phyloP scores from a whole-genome alignment of 129 eudicot genomes.

The Flaveria sonorensis region DNA sequence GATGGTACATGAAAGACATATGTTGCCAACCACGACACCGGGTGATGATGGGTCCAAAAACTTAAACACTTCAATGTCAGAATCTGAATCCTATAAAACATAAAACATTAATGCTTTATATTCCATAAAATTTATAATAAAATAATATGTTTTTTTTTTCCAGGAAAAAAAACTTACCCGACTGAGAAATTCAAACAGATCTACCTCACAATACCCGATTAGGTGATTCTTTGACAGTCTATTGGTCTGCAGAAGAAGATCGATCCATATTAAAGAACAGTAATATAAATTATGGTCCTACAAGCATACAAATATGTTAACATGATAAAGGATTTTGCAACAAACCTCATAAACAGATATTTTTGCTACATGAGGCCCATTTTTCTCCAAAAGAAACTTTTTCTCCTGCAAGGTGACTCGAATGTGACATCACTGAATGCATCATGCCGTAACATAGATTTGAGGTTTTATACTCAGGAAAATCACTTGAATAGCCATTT shows the following conservation, averaged over 20 bases:
- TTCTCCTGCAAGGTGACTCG: constrained; percentile 59
- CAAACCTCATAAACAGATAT: constrained; percentile 87
- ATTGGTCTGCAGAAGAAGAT: constrained; percentile 65
- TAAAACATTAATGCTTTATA: constrained; percentile 14
- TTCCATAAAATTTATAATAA: constrained; percentile 23
- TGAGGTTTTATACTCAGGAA: neutral
- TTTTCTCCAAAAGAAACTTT: constrained; percentile 79
- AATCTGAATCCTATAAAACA: constrained; percentile 60
- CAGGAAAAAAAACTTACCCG: constrained; percentile 51
- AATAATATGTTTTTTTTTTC: constrained; percentile 7
- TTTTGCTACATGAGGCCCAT: constrained; percentile 89
- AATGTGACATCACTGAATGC: constrained; percentile 23
- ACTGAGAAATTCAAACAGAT: constrained; percentile 66
- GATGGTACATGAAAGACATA: constrained; percentile 69
- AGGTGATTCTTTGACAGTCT: constrained; percentile 73
- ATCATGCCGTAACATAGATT: neutral
- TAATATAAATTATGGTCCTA: neutral
- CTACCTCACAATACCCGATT: constrained; percentile 81
- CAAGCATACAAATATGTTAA: constrained; percentile 1
- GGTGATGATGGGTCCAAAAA: constrained; percentile 76
- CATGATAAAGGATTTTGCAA: neutral
- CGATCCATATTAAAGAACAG: neutral
- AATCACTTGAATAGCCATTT: neutral
- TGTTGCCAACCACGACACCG: constrained; percentile 52
- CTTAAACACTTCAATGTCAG: constrained; percentile 52